Conservation (phyloP, 345 rosid species). For the Linum tenue region DNA sequence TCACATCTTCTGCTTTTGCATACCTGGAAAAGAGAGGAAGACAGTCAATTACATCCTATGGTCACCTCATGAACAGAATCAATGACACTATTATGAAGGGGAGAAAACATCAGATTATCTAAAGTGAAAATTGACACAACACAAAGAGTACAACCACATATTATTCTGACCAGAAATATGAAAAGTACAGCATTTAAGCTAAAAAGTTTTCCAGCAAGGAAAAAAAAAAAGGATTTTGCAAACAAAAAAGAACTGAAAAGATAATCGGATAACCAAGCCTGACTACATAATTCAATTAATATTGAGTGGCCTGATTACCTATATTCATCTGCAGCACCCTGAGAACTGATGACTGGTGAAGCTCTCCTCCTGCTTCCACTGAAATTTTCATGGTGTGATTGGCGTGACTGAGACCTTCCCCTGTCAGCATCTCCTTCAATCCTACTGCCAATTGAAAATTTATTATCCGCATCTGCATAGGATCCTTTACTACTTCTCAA, state of each 20-base stretch:
- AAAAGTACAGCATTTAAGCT: neutral
- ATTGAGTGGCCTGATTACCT: slow-evolving; percentile 31
- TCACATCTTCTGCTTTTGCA: slow-evolving; percentile 37
- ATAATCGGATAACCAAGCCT: no score
- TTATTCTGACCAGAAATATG: neutral
- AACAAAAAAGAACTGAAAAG: neutral
- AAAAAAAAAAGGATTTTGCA: neutral
- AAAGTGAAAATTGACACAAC: neutral
- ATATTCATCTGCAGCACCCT: slow-evolving; percentile 52
- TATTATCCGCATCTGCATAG: slow-evolving; percentile 38
- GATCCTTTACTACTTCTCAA: slow-evolving; percentile 26
- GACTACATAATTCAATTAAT: no score
- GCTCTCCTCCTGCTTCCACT: slow-evolving; percentile 30
- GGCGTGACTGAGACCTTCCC: slow-evolving; percentile 59
- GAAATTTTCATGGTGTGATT: slow-evolving; percentile 31
- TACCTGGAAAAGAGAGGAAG: slow-evolving; percentile 37
- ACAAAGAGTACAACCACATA: neutral
- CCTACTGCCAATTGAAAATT: slow-evolving; percentile 37
- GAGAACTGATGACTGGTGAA: slow-evolving; percentile 53
- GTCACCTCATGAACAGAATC: neutral
- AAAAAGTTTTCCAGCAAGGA: neutral
- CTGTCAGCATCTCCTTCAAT: slow-evolving; percentile 53
- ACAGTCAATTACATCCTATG: neutral
- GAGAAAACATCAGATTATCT: neutral
- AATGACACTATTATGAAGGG: neutral